Percentiles rank a stretch among this genome's conserved stretches.
phyloP scores from a whole-genome alignment of 257 asterid genomes.

The Plantago major region DNA sequence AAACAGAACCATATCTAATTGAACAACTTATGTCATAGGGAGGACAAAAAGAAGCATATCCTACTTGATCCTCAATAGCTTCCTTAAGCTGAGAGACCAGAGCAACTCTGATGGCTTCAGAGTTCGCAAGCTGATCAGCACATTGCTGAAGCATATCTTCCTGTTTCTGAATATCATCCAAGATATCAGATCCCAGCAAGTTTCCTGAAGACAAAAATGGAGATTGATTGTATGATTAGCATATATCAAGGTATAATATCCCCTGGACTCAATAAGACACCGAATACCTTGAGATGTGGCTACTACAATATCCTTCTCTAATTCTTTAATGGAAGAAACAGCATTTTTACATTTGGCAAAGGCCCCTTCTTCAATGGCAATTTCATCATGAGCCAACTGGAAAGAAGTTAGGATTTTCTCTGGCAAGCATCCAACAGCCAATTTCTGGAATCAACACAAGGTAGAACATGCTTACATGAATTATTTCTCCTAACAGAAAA shows the following conservation, averaged over 20 bases:
- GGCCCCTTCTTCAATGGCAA: slow-evolving; percentile 62
- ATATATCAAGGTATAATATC: not conserved
- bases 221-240: not conserved
- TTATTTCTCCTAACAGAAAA: slow-evolving; percentile 9
- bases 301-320: slow-evolving; percentile 54
- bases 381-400: slow-evolving; percentile 69
- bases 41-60: slow-evolving; percentile 13
- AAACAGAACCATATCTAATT: not conserved
- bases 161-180: slow-evolving; percentile 64
- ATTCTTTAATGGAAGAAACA: slow-evolving; percentile 48
- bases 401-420: slow-evolving; percentile 76
- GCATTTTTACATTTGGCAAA: slow-evolving; percentile 51
- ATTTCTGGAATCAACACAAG: slow-evolving; percentile 51
- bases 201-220: slow-evolving; percentile 45
- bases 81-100: slow-evolving; percentile 70
- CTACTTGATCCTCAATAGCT: slow-evolving; percentile 88
- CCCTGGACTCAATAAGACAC: too few species aligned
- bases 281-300: slow-evolving; percentile 62
- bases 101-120: slow-evolving; percentile 58
- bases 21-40: slow-evolving; percentile 13
- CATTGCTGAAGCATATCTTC: slow-evolving; percentile 60
- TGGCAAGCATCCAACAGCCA: slow-evolving; percentile 80
- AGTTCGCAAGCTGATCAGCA: slow-evolving; percentile 63
- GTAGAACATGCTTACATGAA: slow-evolving; percentile 11
- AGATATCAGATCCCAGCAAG: slow-evolving; percentile 45